Base-by-base conservation (phyloP, 495 filamentous ascomycete species). In the Lophiotrema nucula region DNA sequence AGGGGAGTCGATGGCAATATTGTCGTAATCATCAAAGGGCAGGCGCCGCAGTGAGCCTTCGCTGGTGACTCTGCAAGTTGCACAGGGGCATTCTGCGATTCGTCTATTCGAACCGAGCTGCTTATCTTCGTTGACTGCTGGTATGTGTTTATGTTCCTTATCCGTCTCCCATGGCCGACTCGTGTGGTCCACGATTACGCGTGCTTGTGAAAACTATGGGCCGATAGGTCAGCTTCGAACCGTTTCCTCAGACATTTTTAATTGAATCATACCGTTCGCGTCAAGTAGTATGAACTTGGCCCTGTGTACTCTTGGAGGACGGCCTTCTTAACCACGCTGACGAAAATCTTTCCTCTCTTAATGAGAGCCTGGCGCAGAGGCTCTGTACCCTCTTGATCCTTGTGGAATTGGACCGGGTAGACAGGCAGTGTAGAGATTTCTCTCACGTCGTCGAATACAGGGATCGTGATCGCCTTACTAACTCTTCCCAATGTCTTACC, bases 21-120 rank as follows among this genome's bases (percentile, higher is more conserved):
- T 33, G 19, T 39, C 56, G 25, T 65, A 65, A 15, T 56, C 61
- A 16, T 39, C 61, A 33, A 60, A 65, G n/a, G 39, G 8, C 39
- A 43, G 19, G 13, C 35, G 33, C 1, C 21, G 26, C 18, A 24
- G 37, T 24, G 27, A 21, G 15, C 53, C 51, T 24, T 21, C 25
- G 25, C 23, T 55, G 47, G 54, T 58, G 21, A 53, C 21, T 4
- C 22, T 43, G 35, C 55, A 64, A 15, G 39, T 46, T 22, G 49
- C 43, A 21, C 60, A 64, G 24, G 38, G 46, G 35, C 60, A 64
- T 10, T 39, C 44, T 18, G 60, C 55, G 24, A 64, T 58, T 3
- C 50, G 23, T 16, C 23, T 49, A 16, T 43, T 43, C 18, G 6
- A 6, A 21, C 39, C 39, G 8, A 43, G 39, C 8, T 6, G 6